These are phyloP conservation scores for Tulasnella sp. DNA, from an alignment of 768 basidiomycete genomes.

Conservation along the genomic window DNA sequence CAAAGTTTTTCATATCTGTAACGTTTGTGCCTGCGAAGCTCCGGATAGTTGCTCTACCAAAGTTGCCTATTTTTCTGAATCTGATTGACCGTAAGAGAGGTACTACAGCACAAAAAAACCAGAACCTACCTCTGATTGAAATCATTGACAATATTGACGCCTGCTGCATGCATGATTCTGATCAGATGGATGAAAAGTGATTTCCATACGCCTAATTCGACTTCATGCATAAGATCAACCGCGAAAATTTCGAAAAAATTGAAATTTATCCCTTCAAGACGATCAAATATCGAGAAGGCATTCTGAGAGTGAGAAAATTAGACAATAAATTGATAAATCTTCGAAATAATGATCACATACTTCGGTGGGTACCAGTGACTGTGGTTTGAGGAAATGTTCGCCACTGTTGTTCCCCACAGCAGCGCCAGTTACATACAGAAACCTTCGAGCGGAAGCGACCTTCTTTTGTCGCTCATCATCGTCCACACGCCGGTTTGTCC, in stretches of 20 bases:
- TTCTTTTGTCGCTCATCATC: too few species aligned
- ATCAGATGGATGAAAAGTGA: conserved; percentile 21
- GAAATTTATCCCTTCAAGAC: conserved; percentile 19
- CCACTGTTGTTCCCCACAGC: conserved; percentile 7
- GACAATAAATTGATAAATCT: conserved; percentile 28
- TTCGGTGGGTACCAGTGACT: conserved; percentile 17
- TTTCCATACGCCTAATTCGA: conserved; percentile 23
- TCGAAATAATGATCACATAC: conserved; percentile 12
- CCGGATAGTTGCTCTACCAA: conserved; percentile 12
- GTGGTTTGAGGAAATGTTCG: neutral
- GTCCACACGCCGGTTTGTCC: too few species aligned
- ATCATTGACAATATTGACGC: conserved; percentile 6
- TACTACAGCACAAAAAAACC: neutral
- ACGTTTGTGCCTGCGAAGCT: conserved; percentile 4
- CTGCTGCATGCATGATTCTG: conserved; percentile 18
- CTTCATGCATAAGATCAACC: conserved; percentile 22
- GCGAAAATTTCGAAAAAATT: conserved; percentile 24
- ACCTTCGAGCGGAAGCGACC: conserved; percentile 2
- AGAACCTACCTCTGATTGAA: conserved; percentile 19
- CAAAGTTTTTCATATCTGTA: conserved; percentile 3
- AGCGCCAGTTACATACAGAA: conserved; percentile 14
- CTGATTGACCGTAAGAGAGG: neutral
- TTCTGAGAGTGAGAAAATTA: too few species aligned
- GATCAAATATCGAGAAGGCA: too few species aligned
- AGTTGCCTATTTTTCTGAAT: conserved; percentile 6